Evolutionary conservation across 2,329 filamentous ascomycete genomes (phyloP), one percentile per base, ranked within the genome.

Genomic region (Incumbomyces lentus): DNA sequence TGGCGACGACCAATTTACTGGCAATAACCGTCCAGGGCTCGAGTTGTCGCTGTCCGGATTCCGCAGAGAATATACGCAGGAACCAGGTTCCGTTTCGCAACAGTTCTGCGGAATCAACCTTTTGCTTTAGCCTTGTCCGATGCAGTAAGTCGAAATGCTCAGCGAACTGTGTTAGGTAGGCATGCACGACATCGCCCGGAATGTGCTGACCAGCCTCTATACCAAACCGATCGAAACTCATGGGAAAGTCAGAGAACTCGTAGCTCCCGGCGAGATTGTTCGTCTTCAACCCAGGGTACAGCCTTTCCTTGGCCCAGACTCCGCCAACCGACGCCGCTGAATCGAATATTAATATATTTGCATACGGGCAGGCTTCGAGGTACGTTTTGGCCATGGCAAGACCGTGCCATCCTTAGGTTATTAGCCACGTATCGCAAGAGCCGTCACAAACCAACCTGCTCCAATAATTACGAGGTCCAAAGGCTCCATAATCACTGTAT

Each of bases 221-320:
- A 0, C 65, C 67, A 54, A 75, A 81, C 0, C 64, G 69, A 16
- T 71, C 71, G 6, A 66, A 62, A 48, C 73, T 69, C 78, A 89
- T 82, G 14, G 82, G 81, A 49, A 84, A 86, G 55, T 86, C 84
- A 0, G 78, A 77, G 56, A 76, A 87, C 60, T 89, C 82, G 54
- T 81, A 86, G 0, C 78, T 82, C 2, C 84, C 83, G 10, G 81
- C 61, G 60, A 86, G 73, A 57, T 88, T 88, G 63, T 90, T 89
- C 44, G 76, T 80, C 56, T 79, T 83, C 40, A 90, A 70, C 1
- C 77, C 79, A 0, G 79, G 75, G 59, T 88, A 70, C 1, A 86
- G 64, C 1, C 82, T 73, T 32, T 82, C 68, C 47, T 76, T 68
- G 7, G 79, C 75, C 84, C 84, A 89, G 13, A 79, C 78, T 3